Percentiles rank a stretch among this genome's conserved stretches.
These are phyloP conservation scores for Cercospora sp. DNA, from an alignment of 2,329 filamentous ascomycete species.

Conservation along the genomic window DNA sequence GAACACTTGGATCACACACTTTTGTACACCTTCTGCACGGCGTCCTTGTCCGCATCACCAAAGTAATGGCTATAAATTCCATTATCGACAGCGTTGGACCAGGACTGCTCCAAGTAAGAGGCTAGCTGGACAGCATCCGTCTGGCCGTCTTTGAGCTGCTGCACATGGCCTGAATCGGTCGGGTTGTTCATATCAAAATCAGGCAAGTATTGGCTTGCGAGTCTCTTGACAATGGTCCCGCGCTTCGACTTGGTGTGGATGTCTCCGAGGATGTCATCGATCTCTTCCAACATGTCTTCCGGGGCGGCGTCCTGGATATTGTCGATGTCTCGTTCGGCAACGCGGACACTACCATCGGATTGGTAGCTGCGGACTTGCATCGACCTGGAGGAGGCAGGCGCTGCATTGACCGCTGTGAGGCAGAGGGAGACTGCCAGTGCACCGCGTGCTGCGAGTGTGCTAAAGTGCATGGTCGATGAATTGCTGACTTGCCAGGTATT, in stretches of 20 bases:
- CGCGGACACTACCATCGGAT: neutral
- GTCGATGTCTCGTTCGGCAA: neutral
- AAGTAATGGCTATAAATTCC: neutral
- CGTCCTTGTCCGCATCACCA: neutral
- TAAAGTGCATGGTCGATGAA: neutral
- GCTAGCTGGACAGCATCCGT: neutral
- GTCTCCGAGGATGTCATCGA: neutral
- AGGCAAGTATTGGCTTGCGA: neutral
- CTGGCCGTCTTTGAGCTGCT: neutral
- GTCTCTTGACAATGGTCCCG: neutral
- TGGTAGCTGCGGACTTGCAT: neutral
- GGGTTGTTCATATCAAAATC: neutral
- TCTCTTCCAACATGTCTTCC: neutral
- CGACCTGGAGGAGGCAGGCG: neutral
- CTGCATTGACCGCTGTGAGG: neutral
- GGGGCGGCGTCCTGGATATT: neutral
- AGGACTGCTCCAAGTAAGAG: neutral
- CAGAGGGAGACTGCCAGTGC: neutral
- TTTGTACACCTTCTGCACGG: neutral
- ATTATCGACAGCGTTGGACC: neutral
- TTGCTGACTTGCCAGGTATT: neutral
- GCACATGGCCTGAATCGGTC: neutral
- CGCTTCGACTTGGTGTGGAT: neutral
- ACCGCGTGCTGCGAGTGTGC: neutral
- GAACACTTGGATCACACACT: neutral